A percentile compares a stretch with the other conserved stretches of the same genome.
Conservation (phyloP, 306 rosid genomes). For the Trichosanthes truncata region DNA sequence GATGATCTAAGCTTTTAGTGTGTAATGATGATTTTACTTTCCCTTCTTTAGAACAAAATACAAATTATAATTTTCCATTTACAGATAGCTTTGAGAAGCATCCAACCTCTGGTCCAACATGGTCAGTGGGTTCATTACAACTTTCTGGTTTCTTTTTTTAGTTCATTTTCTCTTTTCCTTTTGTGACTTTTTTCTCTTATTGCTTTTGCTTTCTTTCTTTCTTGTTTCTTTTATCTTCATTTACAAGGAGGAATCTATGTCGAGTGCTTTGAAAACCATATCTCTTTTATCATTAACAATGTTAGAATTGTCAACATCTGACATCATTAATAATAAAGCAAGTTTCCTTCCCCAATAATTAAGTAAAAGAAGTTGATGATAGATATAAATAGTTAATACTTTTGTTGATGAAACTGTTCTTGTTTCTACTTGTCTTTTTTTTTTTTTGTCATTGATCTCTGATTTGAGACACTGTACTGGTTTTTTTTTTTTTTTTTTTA, state of each 20-base stretch:
- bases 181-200: slow-evolving; percentile 17
- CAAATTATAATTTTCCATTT: slow-evolving; percentile 19
- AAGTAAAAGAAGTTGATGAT: background rate
- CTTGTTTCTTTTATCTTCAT: slow-evolving; percentile 13
- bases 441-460: too few species aligned
- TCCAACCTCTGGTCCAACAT: slow-evolving; percentile 26
- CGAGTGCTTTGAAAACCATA: slow-evolving; percentile 15
- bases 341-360: slow-evolving; percentile 2
- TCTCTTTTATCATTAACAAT: background rate
- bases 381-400: background rate
- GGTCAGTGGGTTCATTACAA: slow-evolving; percentile 24
- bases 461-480: too few species aligned
- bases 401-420: background rate
- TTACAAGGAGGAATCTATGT: slow-evolving; percentile 26
- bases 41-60: slow-evolving; percentile 11
- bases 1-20: slow-evolving; percentile 2
- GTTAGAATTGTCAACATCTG: slow-evolving; percentile 2
- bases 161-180: slow-evolving; percentile 10
- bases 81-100: slow-evolving; percentile 31
- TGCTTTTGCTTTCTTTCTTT: slow-evolving; percentile 12
- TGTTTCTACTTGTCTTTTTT: background rate
- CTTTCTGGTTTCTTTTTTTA: slow-evolving; percentile 6
- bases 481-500: too few species aligned
- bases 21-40: background rate
- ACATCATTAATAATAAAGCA: background rate